Percentiles rank a stretch among this genome's conserved stretches.
Conservation (phyloP, 345 rosid genomes). For the Cardamine resedifolia region DNA sequence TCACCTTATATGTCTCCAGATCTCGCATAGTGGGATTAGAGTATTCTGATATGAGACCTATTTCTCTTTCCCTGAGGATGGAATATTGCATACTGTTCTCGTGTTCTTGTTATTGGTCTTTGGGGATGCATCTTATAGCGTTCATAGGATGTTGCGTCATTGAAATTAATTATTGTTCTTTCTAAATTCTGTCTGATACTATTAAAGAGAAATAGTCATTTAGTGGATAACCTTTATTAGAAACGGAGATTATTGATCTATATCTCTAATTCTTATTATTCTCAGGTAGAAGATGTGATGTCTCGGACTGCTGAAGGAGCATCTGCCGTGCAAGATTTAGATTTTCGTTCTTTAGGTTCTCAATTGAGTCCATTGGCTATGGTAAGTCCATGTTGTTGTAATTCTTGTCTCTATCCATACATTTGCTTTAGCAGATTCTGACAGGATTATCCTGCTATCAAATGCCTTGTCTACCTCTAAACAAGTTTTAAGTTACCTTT, state of each 20-base stretch:
- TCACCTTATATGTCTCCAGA: neutral
- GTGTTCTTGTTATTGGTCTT: neutral
- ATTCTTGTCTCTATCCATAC: neutral
- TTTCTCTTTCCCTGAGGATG: slow-evolving; percentile 16
- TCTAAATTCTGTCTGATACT: neutral
- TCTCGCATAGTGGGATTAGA: neutral
- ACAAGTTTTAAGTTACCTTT: slow-evolving; percentile 30
- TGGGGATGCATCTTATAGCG: slow-evolving; percentile 3
- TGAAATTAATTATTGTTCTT: neutral
- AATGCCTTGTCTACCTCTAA: slow-evolving; percentile 16
- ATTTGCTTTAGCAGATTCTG: neutral
- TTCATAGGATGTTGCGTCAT: slow-evolving; percentile 7
- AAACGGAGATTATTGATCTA: neutral
- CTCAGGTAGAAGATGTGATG: slow-evolving; percentile 81
- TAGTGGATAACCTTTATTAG: neutral
- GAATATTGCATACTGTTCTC: slow-evolving; percentile 6
- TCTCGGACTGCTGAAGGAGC: slow-evolving; percentile 79
- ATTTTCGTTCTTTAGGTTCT: slow-evolving; percentile 66
- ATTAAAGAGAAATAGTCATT: neutral
- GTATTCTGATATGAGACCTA: slow-evolving; percentile 8
- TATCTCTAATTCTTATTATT: slow-evolving; percentile 26
- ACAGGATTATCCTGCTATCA: slow-evolving; percentile 7
- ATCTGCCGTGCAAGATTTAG: slow-evolving; percentile 69
- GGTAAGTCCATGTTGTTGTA: slow-evolving; percentile 50
- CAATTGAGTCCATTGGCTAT: slow-evolving; percentile 86